These are phyloP conservation scores for Aspergillus piperis DNA, from an alignment of 2,329 filamentous ascomycete genomes.

Conservation along the genomic window DNA sequence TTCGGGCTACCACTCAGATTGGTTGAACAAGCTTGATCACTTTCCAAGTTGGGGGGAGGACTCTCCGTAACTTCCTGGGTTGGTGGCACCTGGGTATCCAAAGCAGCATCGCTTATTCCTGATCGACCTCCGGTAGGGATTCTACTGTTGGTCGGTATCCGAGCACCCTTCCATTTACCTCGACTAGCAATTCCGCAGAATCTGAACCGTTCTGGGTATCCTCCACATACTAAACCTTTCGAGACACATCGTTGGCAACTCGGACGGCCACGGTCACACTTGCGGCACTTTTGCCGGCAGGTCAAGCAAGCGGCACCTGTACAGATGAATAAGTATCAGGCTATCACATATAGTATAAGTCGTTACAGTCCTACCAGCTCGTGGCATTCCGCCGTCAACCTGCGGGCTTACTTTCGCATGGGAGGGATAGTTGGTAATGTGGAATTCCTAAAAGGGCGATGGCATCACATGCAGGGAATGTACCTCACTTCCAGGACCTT, in stretches of 20 bases:
- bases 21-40: not conserved
- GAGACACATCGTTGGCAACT: constrained; percentile 32
- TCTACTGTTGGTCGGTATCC: constrained; percentile 19
- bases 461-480: not conserved
- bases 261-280: constrained; percentile 34
- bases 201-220: constrained; percentile 36
- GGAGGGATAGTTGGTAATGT: not conserved
- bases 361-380: constrained; percentile 3
- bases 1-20: not conserved
- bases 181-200: constrained; percentile 34
- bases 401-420: not conserved
- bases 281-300: constrained; percentile 36
- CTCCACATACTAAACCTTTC: constrained; percentile 34
- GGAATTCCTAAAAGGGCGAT: not conserved
- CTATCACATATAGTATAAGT: not conserved
- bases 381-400: constrained; percentile 10
- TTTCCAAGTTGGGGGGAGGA: not conserved
- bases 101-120: not conserved
- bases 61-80: not conserved
- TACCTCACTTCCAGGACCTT: not conserved
- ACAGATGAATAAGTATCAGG: not conserved
- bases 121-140: not conserved
- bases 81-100: not conserved
- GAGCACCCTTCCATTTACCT: constrained; percentile 33
- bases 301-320: constrained; percentile 36